A percentile compares a stretch with the other conserved stretches of the same genome.
phyloP scores from a whole-genome alignment of 1,284 basidiomycete genomes.

The Tilletia setariae region DNA sequence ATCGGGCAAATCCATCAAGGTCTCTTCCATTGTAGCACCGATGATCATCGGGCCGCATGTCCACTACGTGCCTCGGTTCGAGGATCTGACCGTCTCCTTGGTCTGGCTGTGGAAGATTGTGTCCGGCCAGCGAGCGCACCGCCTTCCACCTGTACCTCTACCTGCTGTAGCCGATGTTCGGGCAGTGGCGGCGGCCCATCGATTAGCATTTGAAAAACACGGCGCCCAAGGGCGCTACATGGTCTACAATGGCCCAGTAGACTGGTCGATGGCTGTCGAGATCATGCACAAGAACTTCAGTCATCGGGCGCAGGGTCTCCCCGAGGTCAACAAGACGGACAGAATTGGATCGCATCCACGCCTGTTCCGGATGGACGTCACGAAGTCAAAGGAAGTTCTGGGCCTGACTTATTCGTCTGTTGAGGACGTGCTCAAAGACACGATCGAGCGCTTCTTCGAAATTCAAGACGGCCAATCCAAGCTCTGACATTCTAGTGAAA shows the following conservation, averaged over 20 bases:
- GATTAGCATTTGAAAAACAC: slow-evolving; percentile 63
- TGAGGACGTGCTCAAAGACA: no score
- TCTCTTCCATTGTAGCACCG: slow-evolving; percentile 38
- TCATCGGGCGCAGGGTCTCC: no score
- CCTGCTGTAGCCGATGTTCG: slow-evolving; percentile 1
- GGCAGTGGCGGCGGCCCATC: slow-evolving; percentile 54
- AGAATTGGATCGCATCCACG: no score
- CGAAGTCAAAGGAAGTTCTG: no score
- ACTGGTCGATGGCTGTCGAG: slow-evolving; percentile 9
- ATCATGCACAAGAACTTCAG: no score
- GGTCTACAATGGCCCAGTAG: slow-evolving; percentile 36
- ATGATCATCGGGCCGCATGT: slow-evolving; percentile 28
- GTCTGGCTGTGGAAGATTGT: not conserved
- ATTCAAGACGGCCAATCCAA: no score
- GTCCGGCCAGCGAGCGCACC: not conserved
- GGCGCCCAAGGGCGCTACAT: slow-evolving; percentile 61
- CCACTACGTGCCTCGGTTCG: slow-evolving; percentile 1
- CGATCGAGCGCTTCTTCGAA: no score
- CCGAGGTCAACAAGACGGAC: no score
- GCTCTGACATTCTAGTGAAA: no score
- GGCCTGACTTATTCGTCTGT: no score
- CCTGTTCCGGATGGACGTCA: no score
- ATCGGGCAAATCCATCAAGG: slow-evolving; percentile 31
- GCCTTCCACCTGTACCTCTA: not conserved
- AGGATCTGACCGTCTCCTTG: not conserved